phyloP scores from a whole-genome alignment of 164 flowering plant genomes.

The Protea cynaroides region DNA sequence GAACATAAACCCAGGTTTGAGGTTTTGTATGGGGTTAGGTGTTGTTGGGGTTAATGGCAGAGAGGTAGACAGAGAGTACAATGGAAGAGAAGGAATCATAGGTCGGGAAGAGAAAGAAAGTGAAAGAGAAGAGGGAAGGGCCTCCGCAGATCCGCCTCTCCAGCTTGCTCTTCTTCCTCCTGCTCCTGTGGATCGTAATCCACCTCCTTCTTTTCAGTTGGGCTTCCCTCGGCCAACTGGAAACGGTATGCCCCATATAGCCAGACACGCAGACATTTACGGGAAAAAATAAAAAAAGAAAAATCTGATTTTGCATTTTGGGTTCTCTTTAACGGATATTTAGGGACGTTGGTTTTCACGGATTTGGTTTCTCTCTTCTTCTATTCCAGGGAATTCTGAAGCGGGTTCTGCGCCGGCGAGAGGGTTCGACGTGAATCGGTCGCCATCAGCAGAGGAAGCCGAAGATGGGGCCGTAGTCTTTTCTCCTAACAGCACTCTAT shows the following conservation, averaged over 20 bases:
- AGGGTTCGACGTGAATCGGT: conserved; percentile 46
- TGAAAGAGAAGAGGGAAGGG: conserved; percentile 10
- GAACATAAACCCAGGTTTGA: conserved; percentile 19
- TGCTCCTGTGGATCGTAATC: conserved; percentile 31
- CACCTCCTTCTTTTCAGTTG: conserved; percentile 9
- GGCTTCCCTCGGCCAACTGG: conserved; percentile 32
- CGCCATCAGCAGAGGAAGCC: conserved; percentile 28
- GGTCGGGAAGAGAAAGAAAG: background rate
- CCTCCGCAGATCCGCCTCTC: conserved; percentile 29
- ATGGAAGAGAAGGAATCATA: background rate
- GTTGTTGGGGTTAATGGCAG: conserved; percentile 9
- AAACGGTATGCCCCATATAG: conserved; percentile 25
- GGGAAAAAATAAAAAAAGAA: too few relatives aligned
- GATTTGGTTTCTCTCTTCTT: background rate
- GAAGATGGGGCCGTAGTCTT: conserved; percentile 46
- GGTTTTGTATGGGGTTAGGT: conserved; percentile 42
- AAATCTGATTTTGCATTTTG: too few relatives aligned
- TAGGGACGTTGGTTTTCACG: background rate
- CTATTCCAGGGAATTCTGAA: conserved; percentile 23
- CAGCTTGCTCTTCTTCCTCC: conserved; percentile 55
- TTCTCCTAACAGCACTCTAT: conserved; percentile 54
- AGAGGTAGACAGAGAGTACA: conserved; percentile 7
- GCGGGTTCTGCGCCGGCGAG: conserved; percentile 23
- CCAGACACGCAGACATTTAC: too few relatives aligned
- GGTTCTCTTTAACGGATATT: too few relatives aligned